A percentile compares a stretch with the other conserved stretches of the same genome.
phyloP scores from a whole-genome alignment of 148 eudicot species.

The Linanthus parryae region DNA sequence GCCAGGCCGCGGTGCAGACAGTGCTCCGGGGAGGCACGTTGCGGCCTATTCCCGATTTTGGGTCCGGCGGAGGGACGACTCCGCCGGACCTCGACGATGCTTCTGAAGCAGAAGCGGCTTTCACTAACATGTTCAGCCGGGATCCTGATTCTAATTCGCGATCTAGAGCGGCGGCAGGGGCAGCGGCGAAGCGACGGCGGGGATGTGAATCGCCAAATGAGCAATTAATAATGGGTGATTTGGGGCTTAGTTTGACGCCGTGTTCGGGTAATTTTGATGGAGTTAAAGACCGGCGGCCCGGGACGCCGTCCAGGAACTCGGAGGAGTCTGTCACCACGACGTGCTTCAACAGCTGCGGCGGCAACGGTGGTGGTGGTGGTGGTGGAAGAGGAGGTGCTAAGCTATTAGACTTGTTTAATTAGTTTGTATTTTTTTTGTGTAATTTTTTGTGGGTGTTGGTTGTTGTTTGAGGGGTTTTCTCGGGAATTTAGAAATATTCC shows the following conservation, averaged over 20 bases:
- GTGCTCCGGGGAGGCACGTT: conserved; percentile 4
- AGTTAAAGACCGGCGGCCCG: not conserved
- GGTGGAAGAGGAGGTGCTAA: not conserved
- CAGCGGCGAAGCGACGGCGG: not conserved
- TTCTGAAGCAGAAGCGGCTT: not conserved
- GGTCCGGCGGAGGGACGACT: not conserved
- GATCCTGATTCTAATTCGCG: not conserved
- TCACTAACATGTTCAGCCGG: not conserved
- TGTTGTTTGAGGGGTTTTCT: not conserved
- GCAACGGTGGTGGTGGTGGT: not conserved
- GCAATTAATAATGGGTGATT: not conserved
- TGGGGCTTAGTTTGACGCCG: conserved; percentile 4
- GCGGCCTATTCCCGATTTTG: conserved; percentile 3
- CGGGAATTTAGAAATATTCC: not conserved
- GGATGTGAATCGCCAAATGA: not conserved
- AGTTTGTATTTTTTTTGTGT: not conserved
- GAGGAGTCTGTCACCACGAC: conserved; percentile 7
- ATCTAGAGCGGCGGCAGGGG: no score
- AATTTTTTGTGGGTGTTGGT: not conserved
- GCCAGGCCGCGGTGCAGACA: conserved; percentile 7
- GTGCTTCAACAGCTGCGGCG: conserved; percentile 2
- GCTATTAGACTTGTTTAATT: conserved; percentile 7
- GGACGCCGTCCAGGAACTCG: not conserved
- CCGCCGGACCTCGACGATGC: not conserved
- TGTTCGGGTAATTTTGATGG: no score